Percentiles rank a stretch among this genome's conserved stretches.
These are phyloP conservation scores for Diplodia mutila DNA, from an alignment of 2,329 filamentous ascomycete genomes.

Conservation along the genomic window DNA sequence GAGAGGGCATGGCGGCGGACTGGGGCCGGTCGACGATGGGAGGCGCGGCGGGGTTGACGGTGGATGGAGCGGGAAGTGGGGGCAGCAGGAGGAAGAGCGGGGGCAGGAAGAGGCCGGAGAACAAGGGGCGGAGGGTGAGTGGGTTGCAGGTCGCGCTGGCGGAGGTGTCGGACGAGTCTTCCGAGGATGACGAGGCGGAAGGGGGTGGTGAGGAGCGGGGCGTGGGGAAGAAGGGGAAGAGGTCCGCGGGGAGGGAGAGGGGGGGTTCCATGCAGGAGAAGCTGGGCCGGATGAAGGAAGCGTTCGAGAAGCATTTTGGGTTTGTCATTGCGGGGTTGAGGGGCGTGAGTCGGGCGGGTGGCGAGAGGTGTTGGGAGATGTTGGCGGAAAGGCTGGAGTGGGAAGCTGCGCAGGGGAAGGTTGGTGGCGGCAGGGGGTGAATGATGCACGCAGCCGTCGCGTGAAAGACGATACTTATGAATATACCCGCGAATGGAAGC, in stretches of 20 bases:
- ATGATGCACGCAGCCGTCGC: neutral
- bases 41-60: conserved; percentile 38
- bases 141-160: conserved; percentile 26
- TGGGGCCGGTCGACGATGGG: conserved; percentile 35
- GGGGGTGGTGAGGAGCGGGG: conserved; percentile 37
- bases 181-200: conserved; percentile 36
- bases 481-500: neutral
- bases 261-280: conserved; percentile 56
- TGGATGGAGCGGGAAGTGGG: too few relatives aligned
- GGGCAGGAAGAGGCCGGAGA: conserved; percentile 27
- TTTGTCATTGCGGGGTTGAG: conserved; percentile 76
- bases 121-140: neutral
- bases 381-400: conserved; percentile 78
- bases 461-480: neutral
- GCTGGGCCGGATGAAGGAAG: conserved; percentile 60
- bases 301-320: conserved; percentile 67
- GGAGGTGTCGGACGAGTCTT: conserved; percentile 8
- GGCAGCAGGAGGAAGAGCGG: conserved; percentile 23
- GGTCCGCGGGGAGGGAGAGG: neutral
- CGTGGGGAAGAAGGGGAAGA: neutral
- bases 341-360: conserved; percentile 74
- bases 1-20: neutral
- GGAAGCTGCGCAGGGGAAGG: conserved; percentile 28
- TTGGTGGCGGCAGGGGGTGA: neutral
- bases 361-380: conserved; percentile 75